phyloP scores from a whole-genome alignment of 495 filamentous ascomycete species.

The Tuber umbilicatum region DNA sequence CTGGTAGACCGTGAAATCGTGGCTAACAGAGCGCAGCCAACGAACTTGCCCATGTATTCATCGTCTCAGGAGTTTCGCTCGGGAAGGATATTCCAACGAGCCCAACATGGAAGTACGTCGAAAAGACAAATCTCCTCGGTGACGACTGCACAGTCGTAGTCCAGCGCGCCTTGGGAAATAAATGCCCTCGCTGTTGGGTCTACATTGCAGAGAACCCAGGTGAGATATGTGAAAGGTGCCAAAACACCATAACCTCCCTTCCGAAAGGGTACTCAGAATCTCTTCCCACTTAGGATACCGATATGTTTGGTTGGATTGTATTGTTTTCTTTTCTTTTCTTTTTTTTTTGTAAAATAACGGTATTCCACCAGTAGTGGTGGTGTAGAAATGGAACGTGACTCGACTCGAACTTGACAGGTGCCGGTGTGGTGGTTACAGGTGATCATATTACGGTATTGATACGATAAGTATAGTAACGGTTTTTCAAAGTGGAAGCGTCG shows the following conservation, averaged over 20 bases:
- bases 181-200: constrained; percentile 86
- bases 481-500: too few species aligned
- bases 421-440: too few species aligned
- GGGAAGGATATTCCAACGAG: constrained; percentile 32
- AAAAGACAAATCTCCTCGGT: constrained; percentile 46
- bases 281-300: constrained; percentile 3
- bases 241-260: constrained; percentile 43
- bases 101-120: constrained; percentile 49
- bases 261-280: constrained; percentile 16
- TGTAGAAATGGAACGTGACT: neutral
- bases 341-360: neutral
- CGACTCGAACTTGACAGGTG: neutral
- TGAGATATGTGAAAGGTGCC: constrained; percentile 65
- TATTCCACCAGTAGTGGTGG: neutral
- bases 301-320: neutral
- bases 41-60: constrained; percentile 67
- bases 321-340: neutral
- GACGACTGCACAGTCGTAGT: constrained; percentile 51
- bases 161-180: constrained; percentile 57
- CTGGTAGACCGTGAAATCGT: neutral
- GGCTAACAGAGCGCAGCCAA: constrained; percentile 8
- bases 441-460: too few species aligned
- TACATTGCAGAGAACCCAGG: constrained; percentile 58
- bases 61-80: constrained; percentile 63
- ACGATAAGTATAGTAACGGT: too few species aligned